A percentile compares a stretch with the other conserved stretches of the same genome.
phyloP scores from a whole-genome alignment of 441 rosid genomes.

The Pelargonium myrrhifolium region DNA sequence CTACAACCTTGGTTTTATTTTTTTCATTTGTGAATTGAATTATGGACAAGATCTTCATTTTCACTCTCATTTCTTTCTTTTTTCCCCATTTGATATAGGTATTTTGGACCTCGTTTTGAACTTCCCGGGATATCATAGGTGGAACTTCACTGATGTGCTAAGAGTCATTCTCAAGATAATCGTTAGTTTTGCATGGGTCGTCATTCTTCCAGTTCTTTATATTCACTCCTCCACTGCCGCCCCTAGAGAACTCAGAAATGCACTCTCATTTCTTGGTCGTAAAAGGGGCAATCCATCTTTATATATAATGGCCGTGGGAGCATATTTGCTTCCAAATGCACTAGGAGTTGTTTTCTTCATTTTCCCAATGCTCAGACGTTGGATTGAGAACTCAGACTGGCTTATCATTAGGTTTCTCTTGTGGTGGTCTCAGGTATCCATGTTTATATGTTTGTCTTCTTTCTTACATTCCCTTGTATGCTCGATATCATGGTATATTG shows the following conservation, averaged over 20 bases:
- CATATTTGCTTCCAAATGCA: conserved; percentile 73
- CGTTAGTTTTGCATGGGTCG: conserved; percentile 67
- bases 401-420: conserved; percentile 72
- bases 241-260: conserved; percentile 32
- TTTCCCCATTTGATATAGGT: conserved; percentile 44
- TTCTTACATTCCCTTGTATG: conserved; percentile 4
- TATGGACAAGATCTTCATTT: not conserved
- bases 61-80: conserved; percentile 16
- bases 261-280: conserved; percentile 53
- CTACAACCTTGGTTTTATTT: not conserved
- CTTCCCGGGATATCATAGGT: conserved; percentile 89
- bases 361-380: conserved; percentile 91
- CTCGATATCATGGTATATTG: conserved; percentile 1
- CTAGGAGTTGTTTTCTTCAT: conserved; percentile 73
- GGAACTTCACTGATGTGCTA: conserved; percentile 74
- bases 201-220: conserved; percentile 74
- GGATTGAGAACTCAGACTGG: conserved; percentile 98
- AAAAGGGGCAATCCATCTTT: conserved; percentile 70
- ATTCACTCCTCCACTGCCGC: conserved; percentile 42
- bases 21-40: not conserved
- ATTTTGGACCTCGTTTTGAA: conserved; percentile 77
- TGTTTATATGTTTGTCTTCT: not conserved
- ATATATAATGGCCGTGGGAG: conserved; percentile 61
- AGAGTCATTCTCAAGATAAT: conserved; percentile 70
- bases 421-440: conserved; percentile 97